Conservation (phyloP, 352 stramenopile genomes). For the Saprolegnia parasitica region DNA sequence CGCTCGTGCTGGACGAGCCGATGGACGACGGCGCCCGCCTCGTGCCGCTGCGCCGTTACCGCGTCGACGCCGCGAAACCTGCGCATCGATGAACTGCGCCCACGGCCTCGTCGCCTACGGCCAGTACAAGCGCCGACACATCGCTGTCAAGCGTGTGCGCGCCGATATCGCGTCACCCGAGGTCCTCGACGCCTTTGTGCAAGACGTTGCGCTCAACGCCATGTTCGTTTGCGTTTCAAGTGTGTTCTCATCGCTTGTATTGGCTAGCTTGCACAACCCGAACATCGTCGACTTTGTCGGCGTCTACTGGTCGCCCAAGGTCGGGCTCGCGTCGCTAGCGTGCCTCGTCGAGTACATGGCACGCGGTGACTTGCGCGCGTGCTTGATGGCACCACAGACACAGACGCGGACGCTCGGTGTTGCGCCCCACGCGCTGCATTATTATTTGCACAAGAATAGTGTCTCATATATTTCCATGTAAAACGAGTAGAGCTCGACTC, state of each 20-base stretch:
- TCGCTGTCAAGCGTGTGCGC: constrained; percentile 25
- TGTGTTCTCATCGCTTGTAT: neutral
- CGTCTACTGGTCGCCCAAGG: neutral
- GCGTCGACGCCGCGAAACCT: neutral
- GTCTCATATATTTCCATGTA: too few species aligned
- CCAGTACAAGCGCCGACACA: neutral
- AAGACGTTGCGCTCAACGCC: constrained; percentile 50
- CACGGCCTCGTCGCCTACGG: neutral
- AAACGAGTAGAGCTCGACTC: constrained; percentile 25
- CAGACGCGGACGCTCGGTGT: neutral
- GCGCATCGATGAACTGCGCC: neutral
- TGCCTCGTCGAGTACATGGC: constrained; percentile 66
- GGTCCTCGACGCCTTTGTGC: constrained; percentile 43
- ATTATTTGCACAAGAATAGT: constrained; percentile 14
- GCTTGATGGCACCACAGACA: constrained; percentile 29
- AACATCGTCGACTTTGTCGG: constrained; percentile 22
- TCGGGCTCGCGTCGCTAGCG: constrained; percentile 36
- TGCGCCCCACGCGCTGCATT: constrained; percentile 3
- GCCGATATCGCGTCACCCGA: constrained; percentile 32
- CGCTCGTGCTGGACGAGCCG: neutral
- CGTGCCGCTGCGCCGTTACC: neutral
- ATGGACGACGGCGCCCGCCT: neutral
- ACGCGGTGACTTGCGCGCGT: constrained; percentile 42
- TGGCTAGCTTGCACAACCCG: constrained; percentile 35
- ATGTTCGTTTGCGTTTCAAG: neutral